Evolutionary conservation across 305 asterid species (phyloP), one percentile per base, ranked within the genome.

Genomic region (Rubia peregrina): DNA sequence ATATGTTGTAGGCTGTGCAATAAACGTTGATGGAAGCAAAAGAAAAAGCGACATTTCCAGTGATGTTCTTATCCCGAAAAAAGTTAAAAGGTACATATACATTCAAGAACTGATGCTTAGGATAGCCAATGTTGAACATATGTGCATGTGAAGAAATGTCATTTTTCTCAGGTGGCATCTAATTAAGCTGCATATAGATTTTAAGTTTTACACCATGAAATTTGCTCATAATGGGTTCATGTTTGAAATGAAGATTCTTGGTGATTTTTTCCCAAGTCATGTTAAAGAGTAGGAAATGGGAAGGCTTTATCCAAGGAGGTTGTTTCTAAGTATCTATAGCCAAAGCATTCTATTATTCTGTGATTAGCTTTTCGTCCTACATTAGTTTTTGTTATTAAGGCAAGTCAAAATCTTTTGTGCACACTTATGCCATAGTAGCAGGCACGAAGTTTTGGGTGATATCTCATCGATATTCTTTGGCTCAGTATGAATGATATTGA

Each of bases 401-500:
- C 49, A 17, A 40, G 49, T 17, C 49, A 19, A 40, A 57, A 40
- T 41, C 43, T 60, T 48, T 65, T 36, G 7, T 17, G 43, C 7
- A 8, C 41, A 7, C n/a, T 61, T 33, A 48, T 21, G 10, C 64
- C 4, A 42, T 22, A 41, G 59, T 64, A 5, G 38, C 42, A 80
- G 82, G 75, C 67, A 77, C 14, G 69, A 71, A 65, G 46, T 69
- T 75, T 46, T 75, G 55, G 68, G 65, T 71, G 80, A 83, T 17
- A 61, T 78, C 79, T 71, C 62, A 46, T 26, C 67, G 60, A 72
- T 72, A 70, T 41, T 65, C 46, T 41, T 62, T 72, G 83, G 81
- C n/a, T 22, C 75, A 70, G 81, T 71, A 77, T 81, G 64, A 69
- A 70, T 67, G 85, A 83, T 71, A 89, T 90, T 56, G 89, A 89